These are phyloP conservation scores for Zea luxurians DNA, from an alignment of 176 grass and related monocot species.

Conservation along the genomic window DNA sequence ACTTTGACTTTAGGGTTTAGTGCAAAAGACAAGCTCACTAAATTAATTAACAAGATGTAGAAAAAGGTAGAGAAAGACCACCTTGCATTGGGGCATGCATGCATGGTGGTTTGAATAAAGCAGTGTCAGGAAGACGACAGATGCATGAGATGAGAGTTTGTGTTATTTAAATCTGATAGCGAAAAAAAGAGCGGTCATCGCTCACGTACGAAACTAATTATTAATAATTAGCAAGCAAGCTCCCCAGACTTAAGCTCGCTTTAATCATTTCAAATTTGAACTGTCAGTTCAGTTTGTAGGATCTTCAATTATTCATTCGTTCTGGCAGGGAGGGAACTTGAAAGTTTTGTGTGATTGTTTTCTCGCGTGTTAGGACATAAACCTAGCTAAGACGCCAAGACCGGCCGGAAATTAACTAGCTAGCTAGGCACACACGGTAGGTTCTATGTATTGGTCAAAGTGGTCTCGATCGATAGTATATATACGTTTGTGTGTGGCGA, in stretches of 20 bases:
- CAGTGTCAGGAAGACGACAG: no score
- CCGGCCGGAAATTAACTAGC: constrained; percentile 19
- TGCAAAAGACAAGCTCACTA: constrained; percentile 30
- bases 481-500: no score
- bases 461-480: no score
- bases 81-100: constrained; percentile 36
- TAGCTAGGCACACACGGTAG: not conserved
- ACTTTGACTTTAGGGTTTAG: constrained; percentile 69
- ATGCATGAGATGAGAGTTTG: no score
- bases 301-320: not conserved
- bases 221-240: not conserved
- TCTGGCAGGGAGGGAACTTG: not conserved
- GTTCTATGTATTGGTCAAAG: constrained; percentile 44
- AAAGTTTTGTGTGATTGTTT: not conserved
- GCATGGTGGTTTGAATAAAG: constrained; percentile 48
- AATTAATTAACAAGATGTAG: constrained; percentile 19
- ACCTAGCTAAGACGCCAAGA: constrained; percentile 21
- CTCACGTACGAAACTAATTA: not conserved
- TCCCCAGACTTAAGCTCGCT: not conserved
- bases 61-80: constrained; percentile 61
- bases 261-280: constrained; percentile 47
- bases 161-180: no score
- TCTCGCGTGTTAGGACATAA: not conserved
- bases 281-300: not conserved
- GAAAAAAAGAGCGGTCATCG: no score